These are phyloP conservation scores for Lactarius tabidus DNA, from an alignment of 768 basidiomycete genomes.

Conservation along the genomic window DNA sequence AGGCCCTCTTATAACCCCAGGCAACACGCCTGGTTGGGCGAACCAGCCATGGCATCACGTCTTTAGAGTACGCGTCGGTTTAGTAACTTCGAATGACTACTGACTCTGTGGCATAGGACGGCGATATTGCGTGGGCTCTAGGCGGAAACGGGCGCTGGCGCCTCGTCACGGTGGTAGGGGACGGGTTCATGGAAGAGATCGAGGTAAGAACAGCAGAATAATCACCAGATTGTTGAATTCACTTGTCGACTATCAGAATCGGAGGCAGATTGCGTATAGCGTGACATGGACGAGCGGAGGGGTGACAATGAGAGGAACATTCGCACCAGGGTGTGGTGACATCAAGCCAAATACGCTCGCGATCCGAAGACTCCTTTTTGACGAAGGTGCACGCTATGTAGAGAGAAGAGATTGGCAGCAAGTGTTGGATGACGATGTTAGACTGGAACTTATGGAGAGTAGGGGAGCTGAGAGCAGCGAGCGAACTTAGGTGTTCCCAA, in stretches of 20 bases:
- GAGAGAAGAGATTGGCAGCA: conserved; percentile 14
- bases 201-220: neutral
- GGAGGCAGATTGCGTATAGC: conserved; percentile 15
- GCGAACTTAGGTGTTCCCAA: neutral
- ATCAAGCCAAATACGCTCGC: conserved; percentile 16
- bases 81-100: neutral
- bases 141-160: conserved; percentile 19
- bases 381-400: conserved; percentile 8
- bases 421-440: neutral
- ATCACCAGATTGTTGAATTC: neutral
- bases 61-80: conserved; percentile 1
- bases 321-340: conserved; percentile 14
- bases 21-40: conserved; percentile 16
- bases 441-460: neutral
- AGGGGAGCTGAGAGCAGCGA: neutral
- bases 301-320: conserved; percentile 12
- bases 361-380: conserved; percentile 13
- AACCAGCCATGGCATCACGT: conserved; percentile 19
- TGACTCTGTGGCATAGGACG: conserved; percentile 8
- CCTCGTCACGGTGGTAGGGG: conserved; percentile 14
- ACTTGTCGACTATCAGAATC: conserved; percentile 1
- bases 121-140: conserved; percentile 14
- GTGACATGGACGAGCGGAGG: conserved; percentile 12
- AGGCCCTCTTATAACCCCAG: conserved; percentile 2
- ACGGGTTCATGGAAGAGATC: conserved; percentile 13